Base-by-base conservation (phyloP, 805 yeast species). In the Sugiyamaella marilandica region DNA sequence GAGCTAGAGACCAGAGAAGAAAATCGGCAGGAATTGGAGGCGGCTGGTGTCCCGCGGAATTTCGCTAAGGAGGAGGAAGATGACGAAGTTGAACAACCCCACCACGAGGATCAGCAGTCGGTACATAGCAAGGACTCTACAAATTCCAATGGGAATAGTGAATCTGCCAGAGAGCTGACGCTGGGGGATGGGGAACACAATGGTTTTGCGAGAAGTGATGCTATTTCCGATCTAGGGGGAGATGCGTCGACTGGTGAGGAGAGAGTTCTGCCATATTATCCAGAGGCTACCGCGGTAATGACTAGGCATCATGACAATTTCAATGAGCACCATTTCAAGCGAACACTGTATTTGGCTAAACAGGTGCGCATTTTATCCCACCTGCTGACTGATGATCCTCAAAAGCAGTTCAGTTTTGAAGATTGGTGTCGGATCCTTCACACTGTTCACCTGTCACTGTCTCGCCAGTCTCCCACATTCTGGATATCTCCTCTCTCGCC, bases 401-500 rank as follows among this genome's bases (percentile, higher is more conserved):
- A 61, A 10, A 75, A 72, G 58, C 65, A 62, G 36, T 83, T 81
- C 60, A 57, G 69, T 8, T 80, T 68, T 58, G 73, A 74, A 2
- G 82, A 81, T 51, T 85, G 89, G 90, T 52, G 49, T 1, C 60
- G 65, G 13, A 62, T 79, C 45, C 56, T 75, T 32, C 52, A 58
- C 13, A 31, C 56, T 13, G 35, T 53, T 7, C 41, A 16, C 14
- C 21, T 31, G 34, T 14, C 36, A 11, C 33, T 32, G 13, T 39
- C 45, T 9, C 41, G 18, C 9, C 47, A 37, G 14, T n/a, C 41
- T 14, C 59, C 68, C 1, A 65, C 70, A 35, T 83, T 72, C 62
- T 88, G 95, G 95, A 58, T 87, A 1, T 74, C 84, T 7, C 81
- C 80, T 1, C 62, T 68, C 1, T 82, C 90, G 1, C 96, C 96